phyloP scores from a whole-genome alignment of 176 grass and related monocot genomes.

The Thinopyrum elongatum region DNA sequence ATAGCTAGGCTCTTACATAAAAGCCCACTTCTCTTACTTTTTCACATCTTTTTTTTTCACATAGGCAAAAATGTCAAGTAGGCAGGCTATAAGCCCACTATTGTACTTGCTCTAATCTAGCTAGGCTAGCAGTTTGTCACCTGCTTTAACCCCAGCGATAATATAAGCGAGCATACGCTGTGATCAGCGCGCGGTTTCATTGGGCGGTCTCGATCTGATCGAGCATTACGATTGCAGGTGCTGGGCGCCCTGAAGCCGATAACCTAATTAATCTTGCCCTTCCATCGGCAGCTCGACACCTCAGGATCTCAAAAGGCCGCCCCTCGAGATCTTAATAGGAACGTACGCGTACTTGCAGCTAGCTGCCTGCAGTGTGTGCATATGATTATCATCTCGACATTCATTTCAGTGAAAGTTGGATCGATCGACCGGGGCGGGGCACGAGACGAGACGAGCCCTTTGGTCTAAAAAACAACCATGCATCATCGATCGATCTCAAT shows the following conservation, averaged over 20 bases:
- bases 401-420: slow-evolving; percentile 20
- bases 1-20: too few species aligned
- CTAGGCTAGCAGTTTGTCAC: neutral
- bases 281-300: slow-evolving; percentile 3
- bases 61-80: too few species aligned
- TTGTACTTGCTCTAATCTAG: too few species aligned
- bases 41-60: too few species aligned
- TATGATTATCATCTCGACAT: slow-evolving; percentile 14
- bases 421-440: neutral
- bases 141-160: slow-evolving; percentile 26
- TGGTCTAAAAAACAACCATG: neutral
- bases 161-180: neutral
- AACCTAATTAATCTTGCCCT: slow-evolving; percentile 22
- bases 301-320: slow-evolving; percentile 8
- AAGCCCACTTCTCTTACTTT: too few species aligned
- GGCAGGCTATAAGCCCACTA: too few species aligned
- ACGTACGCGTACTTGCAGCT: slow-evolving; percentile 6
- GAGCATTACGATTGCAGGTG: slow-evolving; percentile 45
- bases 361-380: neutral
- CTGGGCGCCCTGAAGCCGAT: slow-evolving; percentile 29
- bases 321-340: slow-evolving; percentile 19
- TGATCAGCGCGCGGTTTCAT: slow-evolving; percentile 23
- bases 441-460: neutral
- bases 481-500: neutral
- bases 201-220: slow-evolving; percentile 25